phyloP scores from a whole-genome alignment of 73 alveolate genomes.

The Stentor roeselii region DNA sequence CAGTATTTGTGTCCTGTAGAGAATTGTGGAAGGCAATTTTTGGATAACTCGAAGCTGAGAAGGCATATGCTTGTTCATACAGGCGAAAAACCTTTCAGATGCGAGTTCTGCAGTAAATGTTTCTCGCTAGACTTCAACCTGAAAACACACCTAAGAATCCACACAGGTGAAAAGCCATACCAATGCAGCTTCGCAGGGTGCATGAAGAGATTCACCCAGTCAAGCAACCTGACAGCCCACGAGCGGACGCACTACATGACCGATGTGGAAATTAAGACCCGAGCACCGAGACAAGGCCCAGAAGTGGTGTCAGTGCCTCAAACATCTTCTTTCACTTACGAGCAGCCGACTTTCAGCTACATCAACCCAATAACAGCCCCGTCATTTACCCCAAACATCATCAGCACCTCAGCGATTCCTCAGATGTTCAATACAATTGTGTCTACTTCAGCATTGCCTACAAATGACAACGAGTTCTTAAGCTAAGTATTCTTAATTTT shows the following conservation, averaged over 20 bases:
- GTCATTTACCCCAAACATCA: background rate
- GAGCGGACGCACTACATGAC: constrained; percentile 73
- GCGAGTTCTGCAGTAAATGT: constrained; percentile 80
- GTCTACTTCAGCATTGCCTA: background rate
- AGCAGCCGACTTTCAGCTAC: background rate
- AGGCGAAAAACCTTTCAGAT: constrained; percentile 84
- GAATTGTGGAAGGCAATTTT: constrained; percentile 79
- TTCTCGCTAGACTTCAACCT: constrained; percentile 84
- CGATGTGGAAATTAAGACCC: background rate
- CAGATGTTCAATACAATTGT: background rate
- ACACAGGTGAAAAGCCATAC: constrained; percentile 93
- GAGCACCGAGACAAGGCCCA: constrained; percentile 1
- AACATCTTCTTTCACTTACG: background rate
- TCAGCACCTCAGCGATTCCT: background rate
- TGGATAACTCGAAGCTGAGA: constrained; percentile 82
- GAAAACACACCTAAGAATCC: constrained; percentile 82
- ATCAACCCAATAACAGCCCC: background rate
- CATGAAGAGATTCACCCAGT: constrained; percentile 80
- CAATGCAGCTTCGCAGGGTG: constrained; percentile 75
- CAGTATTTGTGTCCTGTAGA: constrained; percentile 56
- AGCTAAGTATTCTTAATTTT: background rate
- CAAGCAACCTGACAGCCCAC: constrained; percentile 82
- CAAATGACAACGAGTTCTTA: background rate
- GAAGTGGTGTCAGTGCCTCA: background rate
- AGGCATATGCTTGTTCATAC: constrained; percentile 89